Percentiles rank a stretch among this genome's conserved stretches.
phyloP scores from a whole-genome alignment of 2,329 filamentous ascomycete species.

The Teratosphaeria zuluensis region DNA sequence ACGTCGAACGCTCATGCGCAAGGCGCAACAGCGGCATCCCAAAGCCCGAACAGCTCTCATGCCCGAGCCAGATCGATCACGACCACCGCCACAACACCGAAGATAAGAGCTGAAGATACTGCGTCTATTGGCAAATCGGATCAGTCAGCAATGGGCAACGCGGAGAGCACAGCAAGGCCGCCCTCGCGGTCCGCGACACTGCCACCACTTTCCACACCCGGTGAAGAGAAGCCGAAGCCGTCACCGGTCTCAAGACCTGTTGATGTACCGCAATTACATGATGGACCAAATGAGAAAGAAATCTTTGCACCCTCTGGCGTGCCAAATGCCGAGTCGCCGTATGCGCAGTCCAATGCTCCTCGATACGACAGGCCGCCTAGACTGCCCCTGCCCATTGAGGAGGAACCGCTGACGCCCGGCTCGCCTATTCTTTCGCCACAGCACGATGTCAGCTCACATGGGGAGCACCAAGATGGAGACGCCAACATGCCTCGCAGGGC shows the following conservation, averaged over 20 bases:
- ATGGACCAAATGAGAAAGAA: conserved; percentile 11
- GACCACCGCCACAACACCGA: conserved; percentile 7
- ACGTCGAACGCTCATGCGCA: conserved; percentile 12
- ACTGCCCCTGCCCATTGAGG: conserved; percentile 84
- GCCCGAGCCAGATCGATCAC: conserved; percentile 22
- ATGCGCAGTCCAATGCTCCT: conserved; percentile 16
- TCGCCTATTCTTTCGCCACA: conserved; percentile 75
- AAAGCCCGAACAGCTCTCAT: conserved; percentile 10
- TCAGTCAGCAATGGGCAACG: conserved; percentile 14
- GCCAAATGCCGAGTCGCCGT: conserved; percentile 8
- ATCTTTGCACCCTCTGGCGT: conserved; percentile 8
- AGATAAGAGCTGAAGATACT: conserved; percentile 7
- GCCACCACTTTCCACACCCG: conserved; percentile 4
- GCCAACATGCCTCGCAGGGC: conserved; percentile 45
- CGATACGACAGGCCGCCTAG: conserved; percentile 65
- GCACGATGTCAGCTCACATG: conserved; percentile 43
- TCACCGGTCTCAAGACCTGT: conserved; percentile 30
- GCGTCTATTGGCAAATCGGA: conserved; percentile 4
- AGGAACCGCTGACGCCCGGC: conserved; percentile 79
- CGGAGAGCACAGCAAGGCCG: conserved; percentile 11
- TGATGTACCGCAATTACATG: conserved; percentile 24
- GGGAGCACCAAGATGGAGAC: conserved; percentile 35
- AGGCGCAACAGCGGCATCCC: conserved; percentile 2
- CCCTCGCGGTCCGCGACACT: conserved; percentile 17
- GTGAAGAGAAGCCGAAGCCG: conserved; percentile 1